These are phyloP conservation scores for Aureobasidium namibiae DNA, from an alignment of 2,329 filamentous ascomycete species.

Conservation along the genomic window DNA sequence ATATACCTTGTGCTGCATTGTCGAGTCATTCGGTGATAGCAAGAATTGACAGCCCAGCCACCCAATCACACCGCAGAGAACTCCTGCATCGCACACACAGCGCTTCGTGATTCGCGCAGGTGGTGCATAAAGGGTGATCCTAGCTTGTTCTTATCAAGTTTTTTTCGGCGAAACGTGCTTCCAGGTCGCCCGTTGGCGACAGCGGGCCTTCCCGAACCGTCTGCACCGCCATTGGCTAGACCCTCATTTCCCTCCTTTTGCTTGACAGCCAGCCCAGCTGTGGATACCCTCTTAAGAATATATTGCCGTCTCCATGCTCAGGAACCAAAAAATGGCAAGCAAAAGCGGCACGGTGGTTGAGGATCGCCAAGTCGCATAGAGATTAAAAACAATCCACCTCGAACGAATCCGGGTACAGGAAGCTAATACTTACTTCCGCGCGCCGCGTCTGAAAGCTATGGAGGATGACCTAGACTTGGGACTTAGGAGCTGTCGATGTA, in stretches of 20 bases:
- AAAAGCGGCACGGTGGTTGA: neutral
- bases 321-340: neutral
- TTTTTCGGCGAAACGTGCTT: slow-evolving; percentile 9
- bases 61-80: slow-evolving; percentile 8
- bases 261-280: neutral
- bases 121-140: neutral
- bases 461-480: neutral
- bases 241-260: neutral
- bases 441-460: neutral
- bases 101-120: slow-evolving; percentile 11
- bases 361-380: neutral
- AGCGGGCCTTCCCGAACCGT: neutral
- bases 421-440: slow-evolving; percentile 3
- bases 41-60: neutral
- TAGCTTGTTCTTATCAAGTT: slow-evolving; percentile 7
- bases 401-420: neutral
- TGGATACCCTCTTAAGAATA: neutral
- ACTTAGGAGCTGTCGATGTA: neutral
- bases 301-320: neutral
- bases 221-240: neutral
- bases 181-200: neutral
- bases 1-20: slow-evolving; percentile 4
- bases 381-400: neutral
- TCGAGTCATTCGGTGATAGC: slow-evolving; percentile 11
- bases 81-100: neutral